Percentiles rank a stretch among this genome's conserved stretches.
Evolutionary conservation across 306 rosid genomes (phyloP).

Genomic region (Abrus pulchellus): DNA sequence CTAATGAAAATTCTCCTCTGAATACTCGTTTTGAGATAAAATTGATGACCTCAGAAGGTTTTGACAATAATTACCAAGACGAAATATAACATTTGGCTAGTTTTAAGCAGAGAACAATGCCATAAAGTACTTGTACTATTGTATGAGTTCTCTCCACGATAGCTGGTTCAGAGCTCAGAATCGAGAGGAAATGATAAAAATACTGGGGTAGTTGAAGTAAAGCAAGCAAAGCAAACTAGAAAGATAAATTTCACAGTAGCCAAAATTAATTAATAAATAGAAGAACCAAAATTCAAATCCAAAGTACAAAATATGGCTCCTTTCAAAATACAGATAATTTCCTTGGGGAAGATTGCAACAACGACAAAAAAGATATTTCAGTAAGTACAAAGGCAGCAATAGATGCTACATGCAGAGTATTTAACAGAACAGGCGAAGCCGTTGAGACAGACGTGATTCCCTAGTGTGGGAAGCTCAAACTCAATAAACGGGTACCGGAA

Average conservation of each 20-base stretch:
- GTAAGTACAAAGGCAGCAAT: slow-evolving; percentile 31
- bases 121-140: too few species aligned
- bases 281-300: slow-evolving; percentile 22
- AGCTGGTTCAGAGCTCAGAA: not conserved
- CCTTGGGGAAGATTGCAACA: slow-evolving; percentile 31
- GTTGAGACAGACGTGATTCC: slow-evolving; percentile 31
- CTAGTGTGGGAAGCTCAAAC: slow-evolving; percentile 46
- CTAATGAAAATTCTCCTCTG: too few species aligned
- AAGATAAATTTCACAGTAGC: not conserved
- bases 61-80: too few species aligned
- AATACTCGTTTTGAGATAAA: too few species aligned
- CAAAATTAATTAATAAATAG: slow-evolving; percentile 36
- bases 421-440: slow-evolving; percentile 22
- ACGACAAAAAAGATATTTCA: slow-evolving; percentile 24
- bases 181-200: not conserved
- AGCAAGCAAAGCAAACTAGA: not conserved
- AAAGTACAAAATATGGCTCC: slow-evolving; percentile 18
- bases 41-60: too few species aligned
- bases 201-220: not conserved
- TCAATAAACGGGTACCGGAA: slow-evolving; percentile 36
- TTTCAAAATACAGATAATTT: slow-evolving; percentile 43
- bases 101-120: too few species aligned
- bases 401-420: slow-evolving; percentile 39
- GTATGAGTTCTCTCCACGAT: not conserved
- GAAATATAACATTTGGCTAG: too few species aligned